Conservation (phyloP, 345 rosid species). For the Lepidium sativum region DNA sequence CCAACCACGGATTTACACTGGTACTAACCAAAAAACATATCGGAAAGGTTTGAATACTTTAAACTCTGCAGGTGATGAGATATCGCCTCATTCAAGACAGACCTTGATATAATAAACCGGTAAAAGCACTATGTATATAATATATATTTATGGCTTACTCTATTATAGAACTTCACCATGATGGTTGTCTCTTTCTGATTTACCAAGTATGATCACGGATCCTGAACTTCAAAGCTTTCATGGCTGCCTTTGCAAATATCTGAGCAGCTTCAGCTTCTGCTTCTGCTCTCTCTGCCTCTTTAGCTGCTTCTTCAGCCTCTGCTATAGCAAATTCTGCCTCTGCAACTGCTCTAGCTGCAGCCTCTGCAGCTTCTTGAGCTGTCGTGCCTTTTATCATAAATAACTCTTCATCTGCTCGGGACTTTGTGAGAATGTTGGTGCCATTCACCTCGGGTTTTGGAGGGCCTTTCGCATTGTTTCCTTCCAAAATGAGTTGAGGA, state of each 20-base stretch:
- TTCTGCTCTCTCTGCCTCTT: slow-evolving; percentile 91
- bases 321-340: slow-evolving; percentile 92
- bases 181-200: neutral
- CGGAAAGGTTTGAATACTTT: neutral
- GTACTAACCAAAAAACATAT: neutral
- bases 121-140: neutral
- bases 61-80: slow-evolving; percentile 23
- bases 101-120: neutral
- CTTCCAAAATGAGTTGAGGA: slow-evolving; percentile 42
- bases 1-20: slow-evolving; percentile 21
- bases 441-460: slow-evolving; percentile 37
- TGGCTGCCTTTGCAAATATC: slow-evolving; percentile 71
- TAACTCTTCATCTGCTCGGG: slow-evolving; percentile 51
- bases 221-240: slow-evolving; percentile 54
- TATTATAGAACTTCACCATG: slow-evolving; percentile 3
- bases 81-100: slow-evolving; percentile 4
- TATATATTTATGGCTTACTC: slow-evolving; percentile 15
- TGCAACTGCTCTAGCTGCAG: slow-evolving; percentile 90
- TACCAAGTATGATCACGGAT: slow-evolving; percentile 40
- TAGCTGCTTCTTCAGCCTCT: slow-evolving; percentile 94
- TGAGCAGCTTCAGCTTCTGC: slow-evolving; percentile 97
- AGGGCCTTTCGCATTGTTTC: slow-evolving; percentile 42
- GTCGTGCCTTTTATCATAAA: slow-evolving; percentile 72
- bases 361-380: slow-evolving; percentile 81
- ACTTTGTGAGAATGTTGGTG: slow-evolving; percentile 37